Percentiles rank a stretch among this genome's conserved stretches.
phyloP scores from a whole-genome alignment of 2,329 filamentous ascomycete species.

The Beauveria rudraprayagi region DNA sequence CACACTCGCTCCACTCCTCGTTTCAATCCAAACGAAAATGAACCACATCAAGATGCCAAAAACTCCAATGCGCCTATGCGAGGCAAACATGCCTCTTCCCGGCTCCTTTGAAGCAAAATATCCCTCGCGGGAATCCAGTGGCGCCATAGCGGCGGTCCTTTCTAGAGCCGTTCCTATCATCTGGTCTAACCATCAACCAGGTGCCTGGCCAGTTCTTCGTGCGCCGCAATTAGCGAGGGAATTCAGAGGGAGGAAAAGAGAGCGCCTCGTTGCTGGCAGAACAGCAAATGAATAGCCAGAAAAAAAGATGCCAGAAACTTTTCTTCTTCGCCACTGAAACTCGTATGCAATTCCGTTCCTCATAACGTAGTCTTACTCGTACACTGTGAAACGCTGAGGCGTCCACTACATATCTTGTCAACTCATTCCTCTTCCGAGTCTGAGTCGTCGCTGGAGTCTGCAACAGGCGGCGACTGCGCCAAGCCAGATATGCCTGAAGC shows the following conservation, averaged over 20 bases:
- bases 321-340: neutral
- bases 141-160: neutral
- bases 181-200: neutral
- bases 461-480: conserved; percentile 19
- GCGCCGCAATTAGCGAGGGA: neutral
- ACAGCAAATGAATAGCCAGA: neutral
- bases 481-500: conserved; percentile 17
- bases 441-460: conserved; percentile 35
- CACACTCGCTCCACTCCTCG: conserved; percentile 1
- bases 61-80: conserved; percentile 5
- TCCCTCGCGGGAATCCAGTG: conserved; percentile 4
- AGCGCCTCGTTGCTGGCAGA: neutral
- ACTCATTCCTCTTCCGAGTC: conserved; percentile 40
- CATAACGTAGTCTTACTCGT: conserved; percentile 9
- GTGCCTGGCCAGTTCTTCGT: neutral
- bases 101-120: conserved; percentile 6
- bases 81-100: neutral
- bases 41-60: conserved; percentile 4
- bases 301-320: neutral
- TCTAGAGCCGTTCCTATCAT: neutral
- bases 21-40: conserved; percentile 6
- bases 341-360: conserved; percentile 9
- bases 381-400: conserved; percentile 3
- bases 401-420: neutral
- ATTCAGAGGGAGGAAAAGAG: neutral